phyloP scores from a whole-genome alignment of 2,329 filamentous ascomycete genomes.

The Trichoderma semiorbis region DNA sequence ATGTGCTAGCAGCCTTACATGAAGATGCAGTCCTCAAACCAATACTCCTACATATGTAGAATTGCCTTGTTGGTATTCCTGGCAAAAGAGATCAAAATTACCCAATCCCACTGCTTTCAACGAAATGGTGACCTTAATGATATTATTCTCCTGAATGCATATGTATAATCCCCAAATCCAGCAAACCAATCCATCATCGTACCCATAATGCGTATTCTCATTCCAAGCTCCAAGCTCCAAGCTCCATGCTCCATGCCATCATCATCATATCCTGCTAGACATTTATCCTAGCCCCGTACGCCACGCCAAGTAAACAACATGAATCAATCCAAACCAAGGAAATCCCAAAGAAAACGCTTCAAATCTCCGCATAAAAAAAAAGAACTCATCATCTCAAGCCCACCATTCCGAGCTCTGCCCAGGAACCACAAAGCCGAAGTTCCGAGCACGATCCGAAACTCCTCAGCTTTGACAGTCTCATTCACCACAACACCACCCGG shows the following conservation, averaged over 20 bases:
- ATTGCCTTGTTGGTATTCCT: background rate
- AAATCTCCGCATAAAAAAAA: background rate
- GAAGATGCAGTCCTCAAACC: background rate
- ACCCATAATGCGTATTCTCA: background rate
- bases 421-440: background rate
- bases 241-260: background rate
- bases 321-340: background rate
- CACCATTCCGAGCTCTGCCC: background rate
- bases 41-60: background rate
- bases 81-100: background rate
- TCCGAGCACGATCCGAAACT: background rate
- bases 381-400: background rate
- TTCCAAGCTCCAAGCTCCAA: background rate
- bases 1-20: background rate
- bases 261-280: background rate
- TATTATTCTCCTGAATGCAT: background rate
- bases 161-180: background rate
- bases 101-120: background rate
- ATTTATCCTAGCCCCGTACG: background rate
- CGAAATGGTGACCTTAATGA: background rate
- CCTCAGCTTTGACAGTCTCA: background rate
- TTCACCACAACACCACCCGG: conserved; percentile 34
- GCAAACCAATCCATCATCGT: background rate
- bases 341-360: background rate
- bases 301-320: background rate